Evolutionary conservation across 768 basidiomycete genomes (phyloP).

Genomic region (Boletus sp.): DNA sequence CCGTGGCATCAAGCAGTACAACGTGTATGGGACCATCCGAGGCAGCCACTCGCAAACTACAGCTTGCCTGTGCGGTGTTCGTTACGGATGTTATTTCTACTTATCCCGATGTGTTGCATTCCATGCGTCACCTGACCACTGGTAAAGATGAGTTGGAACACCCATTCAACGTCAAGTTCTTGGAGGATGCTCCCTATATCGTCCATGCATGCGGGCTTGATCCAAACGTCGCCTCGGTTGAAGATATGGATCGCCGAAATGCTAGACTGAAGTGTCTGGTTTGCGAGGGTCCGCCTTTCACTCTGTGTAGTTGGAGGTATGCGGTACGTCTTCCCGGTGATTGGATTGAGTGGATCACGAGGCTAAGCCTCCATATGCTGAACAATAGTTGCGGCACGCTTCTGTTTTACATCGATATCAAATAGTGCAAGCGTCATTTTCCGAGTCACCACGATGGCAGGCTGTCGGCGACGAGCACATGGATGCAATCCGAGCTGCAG

Average conservation of each 20-base stretch:
- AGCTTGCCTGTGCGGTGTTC: not conserved
- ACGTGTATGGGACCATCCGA: not conserved
- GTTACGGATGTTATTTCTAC: rapidly evolving
- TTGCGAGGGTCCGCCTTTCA: not conserved
- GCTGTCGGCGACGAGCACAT: not conserved
- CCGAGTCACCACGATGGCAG: too few relatives aligned
- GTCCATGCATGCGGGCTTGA: not conserved
- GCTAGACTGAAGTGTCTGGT: not conserved
- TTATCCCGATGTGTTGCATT: not conserved
- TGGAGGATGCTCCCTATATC: not conserved
- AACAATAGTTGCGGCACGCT: too few relatives aligned
- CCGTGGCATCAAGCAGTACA: not conserved
- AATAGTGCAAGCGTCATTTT: too few relatives aligned
- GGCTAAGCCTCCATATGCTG: not conserved
- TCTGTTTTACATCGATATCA: too few relatives aligned
- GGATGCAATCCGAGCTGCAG: too few relatives aligned
- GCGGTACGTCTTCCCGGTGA: not conserved
- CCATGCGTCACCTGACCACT: not conserved
- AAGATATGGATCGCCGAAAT: not conserved
- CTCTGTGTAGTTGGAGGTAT: not conserved
- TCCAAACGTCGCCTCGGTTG: too few relatives aligned
- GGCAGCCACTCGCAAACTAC: not conserved
- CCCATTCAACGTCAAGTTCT: not conserved
- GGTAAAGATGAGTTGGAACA: too few relatives aligned
- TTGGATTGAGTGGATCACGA: not conserved